phyloP scores from a whole-genome alignment of 345 rosid species.

The Arabis alpina region DNA sequence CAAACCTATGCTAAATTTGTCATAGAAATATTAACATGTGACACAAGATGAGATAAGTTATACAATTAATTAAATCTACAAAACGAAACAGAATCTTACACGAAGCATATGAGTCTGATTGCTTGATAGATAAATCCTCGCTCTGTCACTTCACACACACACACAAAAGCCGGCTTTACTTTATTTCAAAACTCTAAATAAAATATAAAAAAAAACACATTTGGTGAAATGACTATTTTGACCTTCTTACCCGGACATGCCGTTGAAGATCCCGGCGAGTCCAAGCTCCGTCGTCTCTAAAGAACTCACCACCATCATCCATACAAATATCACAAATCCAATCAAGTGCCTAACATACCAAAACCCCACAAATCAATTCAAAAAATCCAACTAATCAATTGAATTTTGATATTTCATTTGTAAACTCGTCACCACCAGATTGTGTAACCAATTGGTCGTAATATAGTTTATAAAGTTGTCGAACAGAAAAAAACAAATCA shows the following conservation, averaged over 20 bases:
- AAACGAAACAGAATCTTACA: conserved; percentile 32
- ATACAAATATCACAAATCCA: conserved; percentile 70
- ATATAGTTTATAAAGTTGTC: too few relatives aligned
- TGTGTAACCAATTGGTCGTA: too few relatives aligned
- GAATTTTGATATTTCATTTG: too few relatives aligned
- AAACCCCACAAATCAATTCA: not conserved
- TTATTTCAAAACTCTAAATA: not conserved
- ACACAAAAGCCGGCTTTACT: conserved; percentile 6
- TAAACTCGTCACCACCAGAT: too few relatives aligned
- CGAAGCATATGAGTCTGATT: conserved; percentile 33
- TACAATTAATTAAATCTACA: not conserved
- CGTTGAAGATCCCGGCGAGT: conserved; percentile 44
- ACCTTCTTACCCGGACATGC: conserved; percentile 58
- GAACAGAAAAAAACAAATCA: too few relatives aligned
- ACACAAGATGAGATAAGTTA: conserved; percentile 18
- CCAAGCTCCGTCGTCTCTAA: conserved; percentile 61
- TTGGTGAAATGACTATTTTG: conserved; percentile 9
- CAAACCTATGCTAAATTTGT: conserved; percentile 7
- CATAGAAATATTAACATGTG: not conserved
- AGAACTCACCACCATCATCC: conserved; percentile 62
- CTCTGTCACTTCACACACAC: conserved; percentile 44
- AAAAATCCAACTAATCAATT: not conserved
- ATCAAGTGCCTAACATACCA: conserved; percentile 60
- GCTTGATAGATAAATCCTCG: conserved; percentile 36
- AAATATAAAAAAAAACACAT: not conserved